Evolutionary conservation across 1,139 yeast species (phyloP).

Genomic region (Blastobotrys malaysiensis): DNA sequence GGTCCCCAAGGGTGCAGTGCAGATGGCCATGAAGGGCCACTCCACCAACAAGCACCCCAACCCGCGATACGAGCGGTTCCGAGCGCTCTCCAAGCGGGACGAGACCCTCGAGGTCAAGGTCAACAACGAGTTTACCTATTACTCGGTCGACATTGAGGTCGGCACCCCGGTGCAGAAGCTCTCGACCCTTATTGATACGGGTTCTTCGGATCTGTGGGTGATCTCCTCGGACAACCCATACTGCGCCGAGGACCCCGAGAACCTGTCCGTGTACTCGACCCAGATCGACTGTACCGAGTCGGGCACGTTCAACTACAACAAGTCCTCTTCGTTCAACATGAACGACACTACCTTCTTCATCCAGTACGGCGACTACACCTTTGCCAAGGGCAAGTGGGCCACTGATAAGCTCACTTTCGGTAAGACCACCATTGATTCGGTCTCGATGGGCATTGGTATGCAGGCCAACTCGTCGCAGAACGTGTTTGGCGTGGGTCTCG

Average conservation of each 20-base stretch:
- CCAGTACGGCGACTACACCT: conserved; percentile 58
- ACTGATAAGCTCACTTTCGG: conserved; percentile 41
- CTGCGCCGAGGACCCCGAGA: conserved; percentile 16
- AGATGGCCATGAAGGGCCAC: conserved; percentile 3
- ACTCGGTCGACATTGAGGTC: conserved; percentile 34
- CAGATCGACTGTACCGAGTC: conserved; percentile 14
- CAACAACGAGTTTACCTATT: conserved; percentile 26
- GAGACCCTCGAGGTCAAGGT: conserved; percentile 13
- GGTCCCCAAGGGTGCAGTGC: conserved; percentile 5
- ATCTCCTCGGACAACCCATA: conserved; percentile 33
- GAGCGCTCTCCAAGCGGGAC: conserved; percentile 1
- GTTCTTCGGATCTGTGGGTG: conserved; percentile 58
- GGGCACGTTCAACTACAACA: conserved; percentile 21
- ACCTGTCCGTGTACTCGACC: conserved; percentile 9
- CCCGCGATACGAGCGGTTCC: conserved; percentile 5
- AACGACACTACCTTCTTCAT: conserved; percentile 35
- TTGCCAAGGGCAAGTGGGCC: conserved; percentile 45
- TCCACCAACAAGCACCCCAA: conserved; percentile 7
- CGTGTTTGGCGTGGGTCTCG: conserved; percentile 51
- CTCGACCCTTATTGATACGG: conserved; percentile 39
- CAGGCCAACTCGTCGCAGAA: conserved; percentile 42
- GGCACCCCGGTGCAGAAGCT: conserved; percentile 39
- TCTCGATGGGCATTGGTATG: conserved; percentile 45
- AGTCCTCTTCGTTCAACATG: conserved; percentile 19
- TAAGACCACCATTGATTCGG: conserved; percentile 28